Percentiles rank a stretch among this genome's conserved stretches.
Evolutionary conservation across 1,284 basidiomycete species (phyloP).

Genomic region (Malassezia psittaci): DNA sequence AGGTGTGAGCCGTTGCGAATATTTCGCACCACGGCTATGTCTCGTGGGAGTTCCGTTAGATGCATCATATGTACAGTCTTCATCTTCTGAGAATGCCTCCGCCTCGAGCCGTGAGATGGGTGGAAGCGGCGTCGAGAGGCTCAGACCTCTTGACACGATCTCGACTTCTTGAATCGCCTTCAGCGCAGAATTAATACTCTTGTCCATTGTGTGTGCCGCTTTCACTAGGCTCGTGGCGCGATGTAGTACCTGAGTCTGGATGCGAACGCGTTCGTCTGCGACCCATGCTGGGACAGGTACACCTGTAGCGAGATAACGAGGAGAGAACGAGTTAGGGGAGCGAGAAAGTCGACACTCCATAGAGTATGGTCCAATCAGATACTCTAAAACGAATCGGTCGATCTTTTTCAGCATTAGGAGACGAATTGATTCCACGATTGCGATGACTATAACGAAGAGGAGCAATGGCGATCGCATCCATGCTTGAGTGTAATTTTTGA

Average conservation of each 20-base stretch:
- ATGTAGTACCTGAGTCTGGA: conserved; percentile 15
- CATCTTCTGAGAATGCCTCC: conserved; percentile 5
- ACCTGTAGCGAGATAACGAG: conserved; percentile 2
- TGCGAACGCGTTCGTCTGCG: conserved; percentile 14
- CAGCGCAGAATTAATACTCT: conserved; percentile 32
- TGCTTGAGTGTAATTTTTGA: neutral
- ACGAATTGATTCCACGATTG: neutral
- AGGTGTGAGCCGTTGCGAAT: conserved; percentile 17
- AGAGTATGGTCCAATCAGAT: neutral
- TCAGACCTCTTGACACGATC: conserved; percentile 40
- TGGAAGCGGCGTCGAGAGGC: conserved; percentile 37
- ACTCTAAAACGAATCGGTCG: neutral
- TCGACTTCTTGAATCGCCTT: conserved; percentile 45
- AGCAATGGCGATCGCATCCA: neutral
- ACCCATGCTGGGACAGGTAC: conserved; percentile 9
- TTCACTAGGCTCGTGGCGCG: conserved; percentile 20
- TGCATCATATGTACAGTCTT: neutral
- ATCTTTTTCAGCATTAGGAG: neutral
- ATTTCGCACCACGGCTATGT: neutral
- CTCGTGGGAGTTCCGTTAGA: neutral
- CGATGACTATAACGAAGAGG: neutral
- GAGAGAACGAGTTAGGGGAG: neutral
- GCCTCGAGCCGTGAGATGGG: conserved; percentile 45
- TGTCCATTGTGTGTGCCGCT: conserved; percentile 29
- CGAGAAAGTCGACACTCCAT: neutral